phyloP scores from a whole-genome alignment of 2,329 filamentous ascomycete genomes.

The Fusarium aywerte region DNA sequence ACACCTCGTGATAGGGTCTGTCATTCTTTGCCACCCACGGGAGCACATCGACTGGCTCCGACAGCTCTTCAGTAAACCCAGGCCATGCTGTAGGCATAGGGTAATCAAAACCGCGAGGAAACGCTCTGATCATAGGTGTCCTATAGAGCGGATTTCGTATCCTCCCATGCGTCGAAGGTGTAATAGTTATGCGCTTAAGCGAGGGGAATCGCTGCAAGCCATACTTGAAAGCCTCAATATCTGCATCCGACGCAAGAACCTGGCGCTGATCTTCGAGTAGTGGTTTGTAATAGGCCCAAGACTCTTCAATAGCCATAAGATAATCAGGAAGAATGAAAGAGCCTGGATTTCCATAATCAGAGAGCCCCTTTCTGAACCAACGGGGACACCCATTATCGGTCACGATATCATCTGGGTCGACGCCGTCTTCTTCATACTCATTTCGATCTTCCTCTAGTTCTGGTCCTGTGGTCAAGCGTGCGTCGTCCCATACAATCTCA shows the following conservation, averaged over 20 bases:
- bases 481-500: slow-evolving; percentile 5
- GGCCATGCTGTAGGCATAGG: slow-evolving; percentile 1
- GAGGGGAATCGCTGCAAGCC: neutral
- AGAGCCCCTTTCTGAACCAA: neutral
- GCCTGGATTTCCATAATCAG: neutral
- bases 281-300: neutral
- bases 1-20: neutral
- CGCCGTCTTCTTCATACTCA: neutral
- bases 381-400: neutral
- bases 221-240: slow-evolving; percentile 1
- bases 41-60: neutral
- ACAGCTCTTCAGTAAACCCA: neutral
- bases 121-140: slow-evolving; percentile 4
- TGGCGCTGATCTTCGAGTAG: slow-evolving; percentile 4
- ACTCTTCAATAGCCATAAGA: neutral
- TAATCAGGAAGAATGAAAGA: neutral
- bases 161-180: neutral
- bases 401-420: neutral
- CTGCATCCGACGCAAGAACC: neutral
- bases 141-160: neutral
- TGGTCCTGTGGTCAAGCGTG: neutral
- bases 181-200: neutral
- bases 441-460: neutral
- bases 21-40: neutral
- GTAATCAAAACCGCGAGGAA: neutral